Evolutionary conservation across 225 moss, liverwort and hornwort genomes (phyloP).

Genomic region (Physcomitrium patens): DNA sequence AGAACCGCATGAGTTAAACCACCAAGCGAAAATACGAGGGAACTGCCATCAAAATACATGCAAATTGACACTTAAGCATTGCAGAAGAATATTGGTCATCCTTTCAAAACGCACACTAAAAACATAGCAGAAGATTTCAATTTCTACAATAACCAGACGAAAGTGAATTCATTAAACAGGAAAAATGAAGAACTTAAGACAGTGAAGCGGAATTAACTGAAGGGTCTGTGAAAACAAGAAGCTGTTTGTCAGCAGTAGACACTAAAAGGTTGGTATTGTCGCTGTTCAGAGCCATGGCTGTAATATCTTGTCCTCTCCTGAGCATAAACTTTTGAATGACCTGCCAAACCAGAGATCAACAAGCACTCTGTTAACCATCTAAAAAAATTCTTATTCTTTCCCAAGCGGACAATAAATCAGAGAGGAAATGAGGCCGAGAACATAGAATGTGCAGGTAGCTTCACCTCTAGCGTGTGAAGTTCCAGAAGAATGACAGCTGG

Average conservation of each 20-base stretch:
- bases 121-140: not conserved
- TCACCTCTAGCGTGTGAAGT: slow-evolving; percentile 75
- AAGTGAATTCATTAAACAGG: not conserved
- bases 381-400: not conserved
- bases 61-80: not conserved
- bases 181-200: slow-evolving; percentile 1
- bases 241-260: slow-evolving; percentile 78
- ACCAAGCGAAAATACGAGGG: not conserved
- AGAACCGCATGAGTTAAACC: not conserved
- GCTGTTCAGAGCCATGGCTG: slow-evolving; percentile 77
- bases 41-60: not conserved
- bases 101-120: not conserved
- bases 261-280: slow-evolving; percentile 88
- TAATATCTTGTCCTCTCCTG: slow-evolving; percentile 88
- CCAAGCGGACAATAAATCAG: not conserved
- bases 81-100: slow-evolving; percentile 3
- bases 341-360: slow-evolving; percentile 45
- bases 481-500: slow-evolving; percentile 76
- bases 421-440: not conserved
- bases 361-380: slow-evolving; percentile 12
- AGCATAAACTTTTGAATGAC: slow-evolving; percentile 86
- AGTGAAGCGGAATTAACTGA: slow-evolving; percentile 50
- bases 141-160: not conserved
- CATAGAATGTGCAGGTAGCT: not conserved
- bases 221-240: slow-evolving; percentile 87